Evolutionary conservation across 2,329 filamentous ascomycete genomes (phyloP).

Genomic region (Aspergillus hiratsukae): DNA sequence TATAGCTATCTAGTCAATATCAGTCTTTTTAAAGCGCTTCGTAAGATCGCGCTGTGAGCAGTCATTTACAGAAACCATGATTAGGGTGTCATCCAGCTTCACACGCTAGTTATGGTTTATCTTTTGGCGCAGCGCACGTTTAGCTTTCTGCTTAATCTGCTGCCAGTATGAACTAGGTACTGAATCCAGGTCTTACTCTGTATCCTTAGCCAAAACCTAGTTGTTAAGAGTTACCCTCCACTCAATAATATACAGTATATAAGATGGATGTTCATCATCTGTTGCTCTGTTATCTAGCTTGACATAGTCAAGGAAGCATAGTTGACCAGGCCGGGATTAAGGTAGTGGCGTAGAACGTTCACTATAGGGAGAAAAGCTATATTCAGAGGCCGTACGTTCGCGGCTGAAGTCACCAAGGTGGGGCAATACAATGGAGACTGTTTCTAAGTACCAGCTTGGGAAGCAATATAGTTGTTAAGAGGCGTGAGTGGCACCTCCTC

Average conservation of each 20-base stretch:
- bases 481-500: too few relatives aligned
- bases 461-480: too few relatives aligned
- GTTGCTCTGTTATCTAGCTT: not conserved
- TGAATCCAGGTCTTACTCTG: conserved; percentile 17
- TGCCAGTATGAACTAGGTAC: conserved; percentile 15
- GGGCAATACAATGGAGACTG: too few relatives aligned
- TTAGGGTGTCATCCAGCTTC: conserved; percentile 19
- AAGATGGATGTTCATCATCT: not conserved
- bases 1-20: conserved; percentile 19
- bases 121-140: conserved; percentile 15
- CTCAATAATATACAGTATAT: too few relatives aligned
- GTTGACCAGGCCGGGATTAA: not conserved
- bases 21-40: conserved; percentile 18
- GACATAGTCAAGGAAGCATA: not conserved
- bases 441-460: too few relatives aligned
- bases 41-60: too few relatives aligned
- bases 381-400: too few relatives aligned
- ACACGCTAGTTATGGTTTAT: conserved; percentile 16
- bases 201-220: conserved; percentile 14
- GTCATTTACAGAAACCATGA: conserved; percentile 16
- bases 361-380: too few relatives aligned
- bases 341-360: too few relatives aligned
- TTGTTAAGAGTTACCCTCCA: conserved; percentile 21
- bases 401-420: too few relatives aligned
- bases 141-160: conserved; percentile 13